Conservation (phyloP, 306 rosid species). For the Prunus dulcis region DNA sequence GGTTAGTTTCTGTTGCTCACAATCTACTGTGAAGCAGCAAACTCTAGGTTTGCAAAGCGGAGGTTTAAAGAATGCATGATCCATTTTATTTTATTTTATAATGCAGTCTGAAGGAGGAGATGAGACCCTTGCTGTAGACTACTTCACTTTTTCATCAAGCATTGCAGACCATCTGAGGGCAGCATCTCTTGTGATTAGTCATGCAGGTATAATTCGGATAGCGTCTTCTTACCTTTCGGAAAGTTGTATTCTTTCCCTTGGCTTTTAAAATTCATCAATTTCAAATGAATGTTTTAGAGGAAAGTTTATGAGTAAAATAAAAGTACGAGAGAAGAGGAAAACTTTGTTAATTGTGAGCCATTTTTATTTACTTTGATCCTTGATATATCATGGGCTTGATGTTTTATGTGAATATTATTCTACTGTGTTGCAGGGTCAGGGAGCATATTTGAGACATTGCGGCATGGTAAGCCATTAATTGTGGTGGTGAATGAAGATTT, state of each 20-base stretch:
- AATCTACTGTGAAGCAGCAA: neutral
- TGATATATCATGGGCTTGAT: neutral
- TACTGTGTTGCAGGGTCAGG: conserved; percentile 61
- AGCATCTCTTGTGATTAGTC: conserved; percentile 88
- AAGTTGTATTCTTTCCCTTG: neutral
- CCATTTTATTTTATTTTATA: neutral
- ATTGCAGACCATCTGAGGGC: conserved; percentile 75
- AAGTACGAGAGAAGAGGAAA: neutral
- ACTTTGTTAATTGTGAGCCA: neutral
- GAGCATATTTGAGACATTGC: conserved; percentile 78
- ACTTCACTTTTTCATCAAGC: conserved; percentile 85
- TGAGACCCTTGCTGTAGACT: conserved; percentile 57
- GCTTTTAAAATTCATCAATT: neutral
- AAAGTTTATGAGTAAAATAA: neutral
- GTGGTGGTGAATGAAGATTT: conserved; percentile 83
- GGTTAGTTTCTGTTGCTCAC: neutral
- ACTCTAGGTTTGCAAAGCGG: neutral
- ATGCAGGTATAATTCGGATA: conserved; percentile 50
- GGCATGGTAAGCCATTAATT: conserved; percentile 60
- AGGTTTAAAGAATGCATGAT: neutral
- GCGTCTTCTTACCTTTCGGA: neutral
- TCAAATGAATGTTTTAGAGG: neutral
- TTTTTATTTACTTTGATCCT: neutral
- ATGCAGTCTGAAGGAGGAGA: conserved; percentile 61
- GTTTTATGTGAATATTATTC: neutral